Base-by-base conservation (phyloP, 2,329 filamentous ascomycete genomes). In the Akanthomyces muscarius region DNA sequence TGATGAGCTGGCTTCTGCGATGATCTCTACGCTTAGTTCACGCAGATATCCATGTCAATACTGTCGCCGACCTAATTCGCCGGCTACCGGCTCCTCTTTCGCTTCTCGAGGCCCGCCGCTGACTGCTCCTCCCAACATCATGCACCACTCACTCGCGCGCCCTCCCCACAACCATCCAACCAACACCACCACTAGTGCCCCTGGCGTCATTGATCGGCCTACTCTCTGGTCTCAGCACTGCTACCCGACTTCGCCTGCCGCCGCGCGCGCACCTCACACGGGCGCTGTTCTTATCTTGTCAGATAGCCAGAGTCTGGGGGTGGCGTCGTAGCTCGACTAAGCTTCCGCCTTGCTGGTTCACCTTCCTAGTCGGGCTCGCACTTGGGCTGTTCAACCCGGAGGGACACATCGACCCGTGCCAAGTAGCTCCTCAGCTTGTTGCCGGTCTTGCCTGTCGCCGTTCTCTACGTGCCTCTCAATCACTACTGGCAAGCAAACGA, bases 281-380 rank as follows among this genome's bases (percentile, higher is more conserved):
- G 33, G 28, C 23, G 36, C 47, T 36, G 21, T 47, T 16, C 56
- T 60, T 60, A 51, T 51, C 47, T 60, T 30, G 47, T 33, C 56
- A 51, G 47, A 60, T 44, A 60, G 8, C 42, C 42, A 55, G 33
- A 62, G 51, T 62, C 60, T 42, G 60, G 60, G 60, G 60, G 60
- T 62, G 60, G 60, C 60, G 58, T 61, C 21, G 25, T 42, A 52
- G 25, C 50, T 47, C 33, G 33, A 51, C 56, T 60, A 42, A 60
- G 45, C 60, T 62, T 47, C 60, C 60, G 42, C 33, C 33, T 25
- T 36, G 47, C 50, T 14, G 64, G 41, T 47, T 36, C 42, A 61
- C 38, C 62, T 57, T 38, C 62, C 62, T 61, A 57, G 55, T 56
- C 53, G 52, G 57, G 63, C 45, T 58, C 62, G 30, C 60, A 54